Evolutionary conservation across 2,329 filamentous ascomycete species (phyloP).

Genomic region (Thielaviopsis populi): DNA sequence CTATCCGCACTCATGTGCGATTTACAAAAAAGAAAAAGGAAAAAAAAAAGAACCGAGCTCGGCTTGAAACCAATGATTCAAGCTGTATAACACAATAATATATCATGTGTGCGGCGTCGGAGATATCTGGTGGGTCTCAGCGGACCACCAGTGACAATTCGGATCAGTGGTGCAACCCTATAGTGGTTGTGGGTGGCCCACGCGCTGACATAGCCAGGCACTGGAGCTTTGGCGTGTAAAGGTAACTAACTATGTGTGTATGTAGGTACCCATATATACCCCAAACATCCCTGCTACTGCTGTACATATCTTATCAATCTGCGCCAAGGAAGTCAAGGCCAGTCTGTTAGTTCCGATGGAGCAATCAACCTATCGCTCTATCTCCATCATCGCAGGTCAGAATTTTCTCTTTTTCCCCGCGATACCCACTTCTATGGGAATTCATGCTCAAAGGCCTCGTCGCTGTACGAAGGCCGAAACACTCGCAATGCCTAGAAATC

Average conservation of each 20-base stretch:
- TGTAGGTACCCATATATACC: background rate
- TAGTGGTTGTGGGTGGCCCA: background rate
- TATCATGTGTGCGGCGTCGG: background rate
- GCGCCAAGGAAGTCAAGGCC: background rate
- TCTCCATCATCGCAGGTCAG: background rate
- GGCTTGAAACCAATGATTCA: background rate
- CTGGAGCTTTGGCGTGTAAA: background rate
- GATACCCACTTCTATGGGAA: background rate
- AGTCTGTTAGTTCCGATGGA: background rate
- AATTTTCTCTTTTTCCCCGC: background rate
- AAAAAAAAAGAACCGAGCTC: no score
- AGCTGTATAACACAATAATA: background rate
- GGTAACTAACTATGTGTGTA: no score
- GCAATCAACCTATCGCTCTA: background rate
- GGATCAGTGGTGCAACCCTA: background rate
- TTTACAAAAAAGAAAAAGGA: no score
- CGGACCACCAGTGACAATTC: background rate
- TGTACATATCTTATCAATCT: conserved; percentile 8
- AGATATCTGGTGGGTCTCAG: background rate
- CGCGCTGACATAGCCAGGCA: background rate
- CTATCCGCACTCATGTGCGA: no score
- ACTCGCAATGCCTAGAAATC: background rate
- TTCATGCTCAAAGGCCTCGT: background rate
- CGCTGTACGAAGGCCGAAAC: background rate
- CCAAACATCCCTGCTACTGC: background rate